phyloP scores from a whole-genome alignment of 495 filamentous ascomycete species.

The Penicillium ucsense region DNA sequence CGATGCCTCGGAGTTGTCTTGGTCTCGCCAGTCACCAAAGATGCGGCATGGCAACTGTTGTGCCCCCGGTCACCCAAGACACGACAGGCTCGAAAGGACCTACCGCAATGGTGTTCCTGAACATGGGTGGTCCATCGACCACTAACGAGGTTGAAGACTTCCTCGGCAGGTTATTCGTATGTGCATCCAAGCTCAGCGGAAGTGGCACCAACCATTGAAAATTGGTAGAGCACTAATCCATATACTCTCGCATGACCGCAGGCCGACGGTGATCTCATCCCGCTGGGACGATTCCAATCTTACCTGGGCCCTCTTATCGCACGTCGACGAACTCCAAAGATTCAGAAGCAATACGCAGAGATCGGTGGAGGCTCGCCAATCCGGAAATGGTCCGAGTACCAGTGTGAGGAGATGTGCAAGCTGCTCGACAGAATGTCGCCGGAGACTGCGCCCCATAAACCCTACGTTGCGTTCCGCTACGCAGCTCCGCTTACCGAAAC shows the following conservation, averaged over 20 bases:
- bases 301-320: conserved; percentile 87
- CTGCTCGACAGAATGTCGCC: conserved; percentile 82
- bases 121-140: conserved; percentile 96
- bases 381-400: conserved; percentile 93
- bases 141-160: conserved; percentile 82
- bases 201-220: neutral
- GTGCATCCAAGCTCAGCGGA: conserved; percentile 7
- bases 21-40: conserved; percentile 17
- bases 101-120: conserved; percentile 97
- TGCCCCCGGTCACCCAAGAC: conserved; percentile 68
- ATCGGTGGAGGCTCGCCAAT: conserved; percentile 97
- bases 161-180: conserved; percentile 86
- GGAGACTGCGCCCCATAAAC: conserved; percentile 91
- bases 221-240: neutral
- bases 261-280: conserved; percentile 92
- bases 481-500: conserved; percentile 89
- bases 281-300: conserved; percentile 83
- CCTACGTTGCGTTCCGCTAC: conserved; percentile 98
- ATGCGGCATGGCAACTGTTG: conserved; percentile 51
- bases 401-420: conserved; percentile 91
- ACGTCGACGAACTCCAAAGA: conserved; percentile 82
- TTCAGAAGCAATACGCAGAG: conserved; percentile 84
- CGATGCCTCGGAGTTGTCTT: conserved; percentile 14
- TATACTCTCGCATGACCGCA: conserved; percentile 18
- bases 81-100: conserved; percentile 51